Evolutionary conservation across 108 stramenopile genomes (phyloP).

Genomic region (Cyclotella cryptica): DNA sequence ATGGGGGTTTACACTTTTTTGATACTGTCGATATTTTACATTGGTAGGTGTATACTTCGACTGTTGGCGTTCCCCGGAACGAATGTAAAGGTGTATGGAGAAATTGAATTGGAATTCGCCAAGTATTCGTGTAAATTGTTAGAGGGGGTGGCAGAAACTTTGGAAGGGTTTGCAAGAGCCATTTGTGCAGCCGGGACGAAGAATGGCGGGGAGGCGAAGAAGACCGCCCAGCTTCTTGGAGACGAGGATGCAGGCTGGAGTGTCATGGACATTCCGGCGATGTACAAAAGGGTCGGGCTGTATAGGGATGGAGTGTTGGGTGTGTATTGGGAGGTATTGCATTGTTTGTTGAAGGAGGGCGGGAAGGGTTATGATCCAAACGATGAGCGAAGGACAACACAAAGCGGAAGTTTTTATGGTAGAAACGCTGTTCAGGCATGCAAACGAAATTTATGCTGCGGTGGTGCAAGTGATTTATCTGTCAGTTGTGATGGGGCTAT

Average conservation of each 20-base stretch:
- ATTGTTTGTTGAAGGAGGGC: constrained; percentile 54
- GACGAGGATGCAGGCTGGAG: constrained; percentile 12
- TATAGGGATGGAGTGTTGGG: constrained; percentile 78
- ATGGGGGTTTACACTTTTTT: constrained; percentile 61
- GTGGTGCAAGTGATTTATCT: not conserved
- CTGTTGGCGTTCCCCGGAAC: constrained; percentile 89
- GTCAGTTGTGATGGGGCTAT: not conserved
- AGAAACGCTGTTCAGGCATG: constrained; percentile 19
- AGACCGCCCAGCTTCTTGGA: not conserved
- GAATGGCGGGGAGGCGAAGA: not conserved
- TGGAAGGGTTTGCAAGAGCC: constrained; percentile 53
- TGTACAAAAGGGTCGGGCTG: constrained; percentile 65
- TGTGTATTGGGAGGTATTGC: constrained; percentile 73
- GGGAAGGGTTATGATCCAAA: constrained; percentile 34
- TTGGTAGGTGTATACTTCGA: constrained; percentile 72
- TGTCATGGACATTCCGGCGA: constrained; percentile 45
- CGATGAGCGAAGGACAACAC: not conserved
- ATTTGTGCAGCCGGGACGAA: not conserved
- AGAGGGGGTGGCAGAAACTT: constrained; percentile 45
- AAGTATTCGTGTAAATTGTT: constrained; percentile 83
- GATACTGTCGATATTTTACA: constrained; percentile 37
- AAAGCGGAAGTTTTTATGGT: constrained; percentile 1
- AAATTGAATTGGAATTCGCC: constrained; percentile 85
- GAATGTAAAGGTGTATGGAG: constrained; percentile 63
- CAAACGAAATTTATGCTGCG: constrained; percentile 56